These are phyloP conservation scores for Hirschfeldia incana DNA, from an alignment of 345 rosid species.

Conservation along the genomic window DNA sequence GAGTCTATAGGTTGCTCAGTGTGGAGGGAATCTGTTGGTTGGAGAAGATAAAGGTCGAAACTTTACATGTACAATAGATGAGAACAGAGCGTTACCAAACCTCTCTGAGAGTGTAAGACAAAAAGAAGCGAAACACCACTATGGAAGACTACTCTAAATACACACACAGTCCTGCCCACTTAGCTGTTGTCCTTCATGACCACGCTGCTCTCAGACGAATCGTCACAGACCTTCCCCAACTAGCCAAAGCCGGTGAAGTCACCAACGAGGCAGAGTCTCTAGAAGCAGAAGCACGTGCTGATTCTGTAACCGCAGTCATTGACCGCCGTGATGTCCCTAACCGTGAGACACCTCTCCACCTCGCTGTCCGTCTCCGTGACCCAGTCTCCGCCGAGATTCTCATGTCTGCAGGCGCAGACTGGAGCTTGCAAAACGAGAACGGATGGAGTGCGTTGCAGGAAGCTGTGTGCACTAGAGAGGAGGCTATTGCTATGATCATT, in stretches of 20 bases:
- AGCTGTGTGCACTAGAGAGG: slow-evolving; percentile 98
- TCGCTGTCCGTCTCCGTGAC: slow-evolving; percentile 86
- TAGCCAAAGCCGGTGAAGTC: slow-evolving; percentile 83
- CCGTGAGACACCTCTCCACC: slow-evolving; percentile 97
- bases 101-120: neutral
- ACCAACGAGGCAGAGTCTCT: slow-evolving; percentile 75
- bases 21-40: neutral
- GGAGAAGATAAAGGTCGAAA: neutral
- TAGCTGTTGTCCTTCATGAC: slow-evolving; percentile 79
- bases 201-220: slow-evolving; percentile 64
- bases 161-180: slow-evolving; percentile 84
- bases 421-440: slow-evolving; percentile 98
- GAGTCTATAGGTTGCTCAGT: slow-evolving; percentile 17
- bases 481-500: slow-evolving; percentile 83
- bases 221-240: slow-evolving; percentile 64
- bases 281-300: slow-evolving; percentile 72
- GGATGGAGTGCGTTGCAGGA: slow-evolving; percentile 99
- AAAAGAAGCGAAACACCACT: neutral
- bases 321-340: slow-evolving; percentile 92
- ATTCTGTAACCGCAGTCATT: slow-evolving; percentile 67
- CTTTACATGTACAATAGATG: neutral
- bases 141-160: slow-evolving; percentile 86
- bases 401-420: slow-evolving; percentile 94
- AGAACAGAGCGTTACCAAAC: neutral
- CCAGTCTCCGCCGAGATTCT: slow-evolving; percentile 79